Base-by-base conservation (phyloP, 2,329 filamentous ascomycete species). In the Colletotrichum sublineola region DNA sequence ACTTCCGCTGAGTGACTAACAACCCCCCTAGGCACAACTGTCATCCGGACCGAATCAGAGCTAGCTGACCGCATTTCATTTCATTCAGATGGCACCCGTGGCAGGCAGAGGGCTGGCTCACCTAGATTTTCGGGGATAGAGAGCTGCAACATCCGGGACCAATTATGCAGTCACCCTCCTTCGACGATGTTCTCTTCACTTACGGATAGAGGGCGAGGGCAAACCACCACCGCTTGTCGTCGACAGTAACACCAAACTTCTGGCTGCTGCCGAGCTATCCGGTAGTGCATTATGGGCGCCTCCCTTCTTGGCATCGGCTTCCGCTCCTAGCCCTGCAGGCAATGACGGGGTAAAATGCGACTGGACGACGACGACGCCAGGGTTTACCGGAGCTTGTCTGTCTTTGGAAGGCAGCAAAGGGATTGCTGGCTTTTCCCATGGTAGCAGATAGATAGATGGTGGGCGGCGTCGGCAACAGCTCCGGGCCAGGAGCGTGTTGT, bases 271-370 rank as follows among this genome's bases (percentile, higher is more conserved):
- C 69, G 69, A 64, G 60, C 56, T 69, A 72, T 72, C 69, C 69
- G 69, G 38, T 36, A 46, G 66, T 61, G 66, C 63, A 69, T 61
- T 38, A 52, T 71, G 48, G 60, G 66, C 53, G 58, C 65, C 65
- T 72, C 69, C 69, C 60, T 60, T 69, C 66, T 72, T 72, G 66
- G 69, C 69, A 69, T 69, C 58, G 52, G 48, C n/a, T 64, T 62
- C 69, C 60, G 60, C 53, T 48, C 66, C 65, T 50, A 29, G 53
- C 24, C 46, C 46, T 69, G 69, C 65, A 60, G 58, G 20, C 33
- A 48, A 50, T 24, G 14, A 53, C 44, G 65, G 58, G 62, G 24
- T 24, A 31, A 55, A 63, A 72, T 60, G 38, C 42, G 14, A 62
- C 36, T 53, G 42, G 29, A 56, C 44, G 42, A n/a, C 18, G 53